A percentile compares a stretch with the other conserved stretches of the same genome.
phyloP scores from a whole-genome alignment of 176 grass and related monocot genomes.

The Otatea glauca region DNA sequence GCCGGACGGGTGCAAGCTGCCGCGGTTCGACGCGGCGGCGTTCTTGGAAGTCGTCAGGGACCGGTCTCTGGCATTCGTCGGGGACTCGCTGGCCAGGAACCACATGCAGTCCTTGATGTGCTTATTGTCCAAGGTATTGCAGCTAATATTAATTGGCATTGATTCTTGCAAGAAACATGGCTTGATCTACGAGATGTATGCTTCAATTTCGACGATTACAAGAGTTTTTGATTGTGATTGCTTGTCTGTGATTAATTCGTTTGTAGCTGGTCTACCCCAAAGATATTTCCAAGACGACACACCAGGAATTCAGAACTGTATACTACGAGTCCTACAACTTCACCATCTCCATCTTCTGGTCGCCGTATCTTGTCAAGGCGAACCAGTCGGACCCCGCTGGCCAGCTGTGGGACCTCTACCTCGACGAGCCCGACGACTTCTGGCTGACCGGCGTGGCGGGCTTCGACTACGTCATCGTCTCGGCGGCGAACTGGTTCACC shows the following conservation, averaged over 20 bases:
- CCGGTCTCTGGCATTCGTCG: conserved; percentile 67
- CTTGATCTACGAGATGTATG: not conserved
- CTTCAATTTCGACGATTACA: not conserved
- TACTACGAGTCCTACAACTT: conserved; percentile 48
- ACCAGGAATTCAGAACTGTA: conserved; percentile 29
- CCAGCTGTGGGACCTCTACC: conserved; percentile 57
- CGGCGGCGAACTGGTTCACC: conserved; percentile 62
- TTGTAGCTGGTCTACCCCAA: conserved; percentile 43
- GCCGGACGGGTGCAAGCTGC: conserved; percentile 55
- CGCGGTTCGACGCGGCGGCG: conserved; percentile 58
- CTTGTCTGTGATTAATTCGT: not conserved
- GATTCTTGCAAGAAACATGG: not conserved
- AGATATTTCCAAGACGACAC: conserved; percentile 17
- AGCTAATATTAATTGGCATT: not conserved
- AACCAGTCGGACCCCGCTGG: conserved; percentile 27
- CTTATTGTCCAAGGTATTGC: conserved; percentile 57
- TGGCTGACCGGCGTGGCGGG: conserved; percentile 45
- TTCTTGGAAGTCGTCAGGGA: conserved; percentile 54
- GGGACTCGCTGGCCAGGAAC: conserved; percentile 82
- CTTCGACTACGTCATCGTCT: conserved; percentile 68
- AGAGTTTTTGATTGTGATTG: not conserved
- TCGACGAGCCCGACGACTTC: conserved; percentile 60
- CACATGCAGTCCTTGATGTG: conserved; percentile 86
- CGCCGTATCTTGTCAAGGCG: conserved; percentile 61
- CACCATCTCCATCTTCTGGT: conserved; percentile 66